phyloP scores from a whole-genome alignment of 148 eudicot genomes.

The Fagopyrum tataricum region DNA sequence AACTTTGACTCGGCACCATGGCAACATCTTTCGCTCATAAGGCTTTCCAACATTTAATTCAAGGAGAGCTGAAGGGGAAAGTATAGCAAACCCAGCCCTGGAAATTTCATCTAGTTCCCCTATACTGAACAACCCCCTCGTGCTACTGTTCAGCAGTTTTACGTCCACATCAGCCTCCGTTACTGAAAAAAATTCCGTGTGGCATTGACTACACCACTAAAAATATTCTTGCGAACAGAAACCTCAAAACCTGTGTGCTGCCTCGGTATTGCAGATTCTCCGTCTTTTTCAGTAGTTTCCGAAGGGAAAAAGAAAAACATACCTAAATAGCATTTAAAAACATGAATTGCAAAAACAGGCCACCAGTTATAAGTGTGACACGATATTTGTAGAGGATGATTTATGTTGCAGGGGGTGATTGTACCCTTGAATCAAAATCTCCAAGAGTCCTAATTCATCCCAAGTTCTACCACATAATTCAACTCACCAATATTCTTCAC shows the following conservation, averaged over 20 bases:
- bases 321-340: too few relatives aligned
- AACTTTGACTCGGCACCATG: background rate
- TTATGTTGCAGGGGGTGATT: background rate
- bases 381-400: too few relatives aligned
- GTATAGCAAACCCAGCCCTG: background rate
- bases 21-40: background rate
- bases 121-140: background rate
- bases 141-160: background rate
- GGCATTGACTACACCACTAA: slow-evolving; percentile 4
- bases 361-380: too few relatives aligned
- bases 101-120: background rate
- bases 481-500: background rate
- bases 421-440: background rate
- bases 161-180: background rate
- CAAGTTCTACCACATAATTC: background rate
- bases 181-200: background rate
- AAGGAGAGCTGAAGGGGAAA: background rate
- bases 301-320: background rate
- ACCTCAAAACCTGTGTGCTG: slow-evolving; percentile 4
- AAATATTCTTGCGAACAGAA: background rate
- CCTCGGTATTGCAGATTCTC: slow-evolving; percentile 2
- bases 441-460: background rate
- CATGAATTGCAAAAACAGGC: too few relatives aligned
- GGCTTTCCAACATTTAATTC: background rate
- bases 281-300: background rate